Evolutionary conservation across 805 yeast species (phyloP).

Genomic region (Wickerhamomyces silvicola): DNA sequence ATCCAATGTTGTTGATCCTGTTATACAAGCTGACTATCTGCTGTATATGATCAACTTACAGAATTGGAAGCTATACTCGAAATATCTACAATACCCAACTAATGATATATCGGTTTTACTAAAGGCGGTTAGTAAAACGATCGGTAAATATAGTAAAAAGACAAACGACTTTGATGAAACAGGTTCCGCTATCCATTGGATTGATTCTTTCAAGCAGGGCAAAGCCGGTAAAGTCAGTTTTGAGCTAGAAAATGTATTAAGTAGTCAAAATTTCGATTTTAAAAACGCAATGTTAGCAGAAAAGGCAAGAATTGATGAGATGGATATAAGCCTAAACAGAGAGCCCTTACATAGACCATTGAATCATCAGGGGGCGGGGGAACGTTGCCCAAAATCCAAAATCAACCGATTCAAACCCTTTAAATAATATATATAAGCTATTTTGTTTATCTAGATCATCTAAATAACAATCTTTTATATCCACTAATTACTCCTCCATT

Average conservation of each 20-base stretch:
- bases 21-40: conserved; percentile 79
- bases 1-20: conserved; percentile 67
- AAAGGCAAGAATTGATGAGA: conserved; percentile 11
- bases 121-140: conserved; percentile 37
- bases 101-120: conserved; percentile 60
- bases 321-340: conserved; percentile 19
- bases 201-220: conserved; percentile 57
- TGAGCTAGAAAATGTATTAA: conserved; percentile 15
- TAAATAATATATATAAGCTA: too few species aligned
- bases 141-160: conserved; percentile 22
- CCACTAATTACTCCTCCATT: too few species aligned
- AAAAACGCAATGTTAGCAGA: conserved; percentile 8
- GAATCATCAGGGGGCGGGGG: conserved; percentile 16
- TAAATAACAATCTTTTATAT: too few species aligned
- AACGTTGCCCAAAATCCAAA: conserved; percentile 18
- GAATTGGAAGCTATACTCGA: conserved; percentile 25
- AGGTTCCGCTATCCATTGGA: conserved; percentile 60
- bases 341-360: conserved; percentile 9
- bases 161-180: conserved; percentile 41
- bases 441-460: too few species aligned
- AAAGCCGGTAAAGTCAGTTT: conserved; percentile 23
- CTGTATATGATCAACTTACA: conserved; percentile 67
- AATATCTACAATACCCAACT: conserved; percentile 56
- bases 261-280: conserved; percentile 12
- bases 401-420: too few species aligned